Conservation (phyloP, 352 stramenopile genomes). For the Blastocystis sp. region DNA sequence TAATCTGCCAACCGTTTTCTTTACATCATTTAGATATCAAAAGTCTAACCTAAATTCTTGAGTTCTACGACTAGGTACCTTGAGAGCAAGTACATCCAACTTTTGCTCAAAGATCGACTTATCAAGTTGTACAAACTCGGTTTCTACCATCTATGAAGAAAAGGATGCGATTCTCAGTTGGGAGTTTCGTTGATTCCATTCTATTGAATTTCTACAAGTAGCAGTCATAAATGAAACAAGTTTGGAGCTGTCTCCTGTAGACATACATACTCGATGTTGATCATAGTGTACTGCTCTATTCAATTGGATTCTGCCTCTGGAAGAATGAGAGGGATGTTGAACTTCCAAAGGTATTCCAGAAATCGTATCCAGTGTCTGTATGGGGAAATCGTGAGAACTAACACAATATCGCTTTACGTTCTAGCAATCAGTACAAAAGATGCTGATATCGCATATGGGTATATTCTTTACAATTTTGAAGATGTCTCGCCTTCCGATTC, state of each 20-base stretch:
- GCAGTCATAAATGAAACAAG: not conserved
- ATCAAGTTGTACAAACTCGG: not conserved
- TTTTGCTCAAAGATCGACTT: constrained; percentile 4
- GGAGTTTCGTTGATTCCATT: not conserved
- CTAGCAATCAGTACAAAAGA: constrained; percentile 17
- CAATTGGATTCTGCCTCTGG: not conserved
- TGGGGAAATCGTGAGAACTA: constrained; percentile 47
- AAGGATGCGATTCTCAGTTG: not conserved
- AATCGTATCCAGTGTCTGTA: constrained; percentile 31
- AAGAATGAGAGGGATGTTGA: not conserved
- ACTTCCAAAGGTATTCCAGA: constrained; percentile 12
- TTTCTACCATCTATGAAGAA: not conserved
- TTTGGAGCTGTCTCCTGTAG: not conserved
- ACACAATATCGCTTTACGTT: not conserved
- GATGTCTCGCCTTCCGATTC: not conserved
- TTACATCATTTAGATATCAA: not conserved
- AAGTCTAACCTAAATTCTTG: not conserved
- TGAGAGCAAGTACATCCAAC: not conserved
- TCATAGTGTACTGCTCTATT: not conserved
- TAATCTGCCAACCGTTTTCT: not conserved
- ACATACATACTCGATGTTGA: not conserved
- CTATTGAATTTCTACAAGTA: not conserved
- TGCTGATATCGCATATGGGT: constrained; percentile 48
- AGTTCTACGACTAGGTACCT: not conserved
- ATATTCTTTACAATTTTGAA: constrained; percentile 54